phyloP scores from a whole-genome alignment of 2,329 filamentous ascomycete genomes.

The Colletotrichum sp. region DNA sequence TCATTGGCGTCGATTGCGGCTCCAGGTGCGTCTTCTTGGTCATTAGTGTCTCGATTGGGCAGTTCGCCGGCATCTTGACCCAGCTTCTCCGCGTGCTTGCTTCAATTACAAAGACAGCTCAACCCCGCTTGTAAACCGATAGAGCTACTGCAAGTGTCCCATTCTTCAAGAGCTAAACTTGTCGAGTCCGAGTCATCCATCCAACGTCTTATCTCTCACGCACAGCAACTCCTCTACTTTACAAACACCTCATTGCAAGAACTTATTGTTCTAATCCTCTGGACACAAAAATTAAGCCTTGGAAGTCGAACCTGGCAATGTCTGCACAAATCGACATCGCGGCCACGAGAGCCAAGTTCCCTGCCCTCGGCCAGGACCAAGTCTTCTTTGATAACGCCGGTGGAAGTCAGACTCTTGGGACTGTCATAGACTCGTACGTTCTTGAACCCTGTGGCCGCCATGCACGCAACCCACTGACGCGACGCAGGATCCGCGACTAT shows the following conservation, averaged over 20 bases:
- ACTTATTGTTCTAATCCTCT: neutral
- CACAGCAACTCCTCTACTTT: neutral
- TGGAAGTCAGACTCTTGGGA: conserved; percentile 71
- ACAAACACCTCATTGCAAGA: neutral
- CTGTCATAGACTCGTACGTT: conserved; percentile 69
- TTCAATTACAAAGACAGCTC: neutral
- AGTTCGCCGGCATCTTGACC: neutral
- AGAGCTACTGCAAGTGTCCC: neutral
- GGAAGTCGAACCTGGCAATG: neutral
- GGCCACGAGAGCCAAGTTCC: conserved; percentile 66
- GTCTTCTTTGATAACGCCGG: conserved; percentile 82
- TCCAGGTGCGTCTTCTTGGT: neutral
- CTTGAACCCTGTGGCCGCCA: neutral
- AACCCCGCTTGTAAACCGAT: neutral
- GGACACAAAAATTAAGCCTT: neutral
- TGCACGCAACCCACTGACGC: neutral
- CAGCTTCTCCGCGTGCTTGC: neutral
- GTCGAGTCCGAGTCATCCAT: neutral
- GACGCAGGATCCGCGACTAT: conserved; percentile 65
- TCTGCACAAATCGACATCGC: conserved; percentile 46
- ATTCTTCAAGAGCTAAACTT: neutral
- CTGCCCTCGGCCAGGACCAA: conserved; percentile 69
- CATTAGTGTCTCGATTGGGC: neutral
- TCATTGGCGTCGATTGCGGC: neutral
- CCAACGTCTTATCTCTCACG: neutral